phyloP scores from a whole-genome alignment of 495 filamentous ascomycete species.

The Neurospora intermedia region DNA sequence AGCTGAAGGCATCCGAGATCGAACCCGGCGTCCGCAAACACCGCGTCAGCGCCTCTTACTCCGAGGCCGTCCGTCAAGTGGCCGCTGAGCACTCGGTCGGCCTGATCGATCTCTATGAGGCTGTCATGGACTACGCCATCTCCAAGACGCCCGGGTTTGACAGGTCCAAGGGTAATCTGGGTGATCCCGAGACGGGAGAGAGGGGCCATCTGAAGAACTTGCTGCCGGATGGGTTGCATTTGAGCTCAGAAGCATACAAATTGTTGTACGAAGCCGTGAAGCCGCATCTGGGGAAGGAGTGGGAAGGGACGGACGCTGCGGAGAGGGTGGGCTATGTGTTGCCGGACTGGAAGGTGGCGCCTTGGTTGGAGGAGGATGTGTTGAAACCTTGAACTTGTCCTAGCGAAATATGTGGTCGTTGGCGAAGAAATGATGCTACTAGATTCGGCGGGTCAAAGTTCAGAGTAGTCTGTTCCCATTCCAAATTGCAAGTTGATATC shows the following conservation, averaged over 20 bases:
- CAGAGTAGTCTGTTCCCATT: neutral
- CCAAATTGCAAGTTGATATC: neutral
- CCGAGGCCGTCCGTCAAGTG: constrained; percentile 55
- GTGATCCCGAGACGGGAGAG: constrained; percentile 31
- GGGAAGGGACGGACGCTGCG: constrained; percentile 18
- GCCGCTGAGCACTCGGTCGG: constrained; percentile 49
- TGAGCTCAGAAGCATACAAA: constrained; percentile 40
- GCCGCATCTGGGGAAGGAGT: constrained; percentile 30
- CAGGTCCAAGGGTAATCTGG: constrained; percentile 26
- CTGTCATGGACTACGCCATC: constrained; percentile 51
- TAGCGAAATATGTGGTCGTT: neutral
- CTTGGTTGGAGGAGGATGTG: constrained; percentile 22
- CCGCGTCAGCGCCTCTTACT: constrained; percentile 55
- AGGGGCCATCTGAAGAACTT: constrained; percentile 36
- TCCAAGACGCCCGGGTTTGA: constrained; percentile 30
- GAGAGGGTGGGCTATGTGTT: constrained; percentile 23
- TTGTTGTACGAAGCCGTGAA: constrained; percentile 36
- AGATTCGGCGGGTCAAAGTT: neutral
- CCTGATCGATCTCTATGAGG: constrained; percentile 65
- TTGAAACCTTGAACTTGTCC: constrained; percentile 1
- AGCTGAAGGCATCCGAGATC: constrained; percentile 49
- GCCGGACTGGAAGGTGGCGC: constrained; percentile 34
- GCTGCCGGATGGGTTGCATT: constrained; percentile 43
- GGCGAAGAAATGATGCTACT: neutral
- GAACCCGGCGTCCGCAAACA: constrained; percentile 50